These are phyloP conservation scores for Alternaria sp. DNA, from an alignment of 2,329 filamentous ascomycete species.

Conservation along the genomic window DNA sequence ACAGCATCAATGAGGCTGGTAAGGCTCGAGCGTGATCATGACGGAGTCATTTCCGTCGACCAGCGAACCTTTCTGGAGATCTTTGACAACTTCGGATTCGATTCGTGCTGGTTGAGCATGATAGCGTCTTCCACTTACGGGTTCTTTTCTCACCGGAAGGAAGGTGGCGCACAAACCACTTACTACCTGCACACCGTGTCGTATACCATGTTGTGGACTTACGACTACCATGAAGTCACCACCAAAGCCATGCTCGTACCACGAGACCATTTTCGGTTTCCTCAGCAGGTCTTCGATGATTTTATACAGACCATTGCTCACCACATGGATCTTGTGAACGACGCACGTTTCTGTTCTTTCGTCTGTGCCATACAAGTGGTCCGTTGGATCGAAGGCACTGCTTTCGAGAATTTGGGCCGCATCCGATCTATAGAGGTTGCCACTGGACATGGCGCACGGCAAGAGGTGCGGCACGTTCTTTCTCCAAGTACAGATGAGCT, in stretches of 20 bases:
- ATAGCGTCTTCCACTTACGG: neutral
- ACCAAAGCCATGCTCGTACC: neutral
- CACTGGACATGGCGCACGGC: neutral
- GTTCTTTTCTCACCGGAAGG: neutral
- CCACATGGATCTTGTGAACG: neutral
- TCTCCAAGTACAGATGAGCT: neutral
- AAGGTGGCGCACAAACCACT: neutral
- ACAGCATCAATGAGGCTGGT: neutral
- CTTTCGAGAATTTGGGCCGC: neutral
- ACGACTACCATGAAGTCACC: fast-evolving
- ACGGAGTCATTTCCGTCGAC: neutral
- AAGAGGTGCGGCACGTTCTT: neutral
- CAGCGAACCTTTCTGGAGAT: neutral
- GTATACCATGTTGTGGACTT: neutral
- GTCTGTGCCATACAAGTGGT: neutral
- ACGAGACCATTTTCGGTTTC: neutral
- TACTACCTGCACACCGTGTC: neutral
- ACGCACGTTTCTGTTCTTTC: neutral
- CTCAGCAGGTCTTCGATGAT: neutral
- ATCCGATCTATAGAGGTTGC: neutral
- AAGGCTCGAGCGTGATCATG: neutral
- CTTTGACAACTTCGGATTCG: neutral
- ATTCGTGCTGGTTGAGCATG: neutral
- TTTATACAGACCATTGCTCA: fast-evolving
- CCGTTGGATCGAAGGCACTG: neutral